Conservation (phyloP, 805 yeast genomes). For the Cephaloascus albidus region DNA sequence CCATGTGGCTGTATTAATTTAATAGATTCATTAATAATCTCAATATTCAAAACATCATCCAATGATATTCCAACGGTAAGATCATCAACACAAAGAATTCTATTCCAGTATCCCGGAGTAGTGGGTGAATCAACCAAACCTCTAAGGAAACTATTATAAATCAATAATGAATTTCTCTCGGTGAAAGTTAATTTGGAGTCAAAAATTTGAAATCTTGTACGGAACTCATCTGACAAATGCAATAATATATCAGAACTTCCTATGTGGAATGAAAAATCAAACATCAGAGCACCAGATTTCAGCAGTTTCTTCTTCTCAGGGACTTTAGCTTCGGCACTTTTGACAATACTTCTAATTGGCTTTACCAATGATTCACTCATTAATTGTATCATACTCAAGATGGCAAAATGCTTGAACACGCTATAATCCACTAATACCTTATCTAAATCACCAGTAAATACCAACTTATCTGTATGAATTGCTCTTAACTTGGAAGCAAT, state of each 20-base stretch:
- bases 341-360: background rate
- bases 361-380: background rate
- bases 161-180: slow-evolving; percentile 3
- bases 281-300: no score
- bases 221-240: slow-evolving; percentile 38
- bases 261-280: slow-evolving; percentile 5
- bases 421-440: background rate
- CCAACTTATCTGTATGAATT: background rate
- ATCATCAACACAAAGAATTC: slow-evolving; percentile 32
- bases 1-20: slow-evolving; percentile 61
- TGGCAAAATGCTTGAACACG: background rate
- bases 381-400: background rate
- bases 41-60: slow-evolving; percentile 3
- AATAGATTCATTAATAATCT: slow-evolving; percentile 22
- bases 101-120: slow-evolving; percentile 34
- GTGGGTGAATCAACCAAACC: slow-evolving; percentile 46
- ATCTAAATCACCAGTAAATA: background rate
- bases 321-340: background rate
- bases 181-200: slow-evolving; percentile 3
- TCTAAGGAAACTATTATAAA: slow-evolving; percentile 21
- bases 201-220: slow-evolving; percentile 34
- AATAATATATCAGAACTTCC: slow-evolving; percentile 15
- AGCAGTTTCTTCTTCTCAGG: no score
- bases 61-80: slow-evolving; percentile 8
- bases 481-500: background rate